These are phyloP conservation scores for Lasiodiplodia sp. DNA, from an alignment of 2,329 filamentous ascomycete genomes.

Conservation along the genomic window DNA sequence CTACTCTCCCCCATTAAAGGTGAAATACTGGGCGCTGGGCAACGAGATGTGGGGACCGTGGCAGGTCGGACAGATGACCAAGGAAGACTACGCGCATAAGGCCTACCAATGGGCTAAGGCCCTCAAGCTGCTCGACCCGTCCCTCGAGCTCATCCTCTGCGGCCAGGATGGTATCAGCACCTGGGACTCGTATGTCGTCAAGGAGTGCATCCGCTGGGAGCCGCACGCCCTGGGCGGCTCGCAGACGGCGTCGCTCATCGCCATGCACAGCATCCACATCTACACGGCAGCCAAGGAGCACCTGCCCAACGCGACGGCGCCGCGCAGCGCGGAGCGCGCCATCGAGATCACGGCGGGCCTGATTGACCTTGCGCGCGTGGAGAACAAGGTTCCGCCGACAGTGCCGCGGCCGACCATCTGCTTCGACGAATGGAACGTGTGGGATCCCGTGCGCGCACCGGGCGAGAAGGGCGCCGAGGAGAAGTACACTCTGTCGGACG, in stretches of 20 bases:
- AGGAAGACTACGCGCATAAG: slow-evolving; percentile 73
- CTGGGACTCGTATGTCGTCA: slow-evolving; percentile 78
- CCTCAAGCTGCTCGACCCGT: slow-evolving; percentile 74
- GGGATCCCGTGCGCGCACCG: slow-evolving; percentile 75
- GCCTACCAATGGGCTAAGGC: slow-evolving; percentile 77
- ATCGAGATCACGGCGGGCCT: slow-evolving; percentile 73
- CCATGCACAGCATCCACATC: slow-evolving; percentile 83
- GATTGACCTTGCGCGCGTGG: slow-evolving; percentile 76
- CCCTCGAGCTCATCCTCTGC: slow-evolving; percentile 74
- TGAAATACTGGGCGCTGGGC: slow-evolving; percentile 87
- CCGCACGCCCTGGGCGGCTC: slow-evolving; percentile 58
- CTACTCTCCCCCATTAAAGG: slow-evolving; percentile 34
- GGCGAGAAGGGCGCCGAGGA: slow-evolving; percentile 78
- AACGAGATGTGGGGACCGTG: slow-evolving; percentile 75
- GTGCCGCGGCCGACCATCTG: slow-evolving; percentile 74
- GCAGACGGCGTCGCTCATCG: slow-evolving; percentile 62
- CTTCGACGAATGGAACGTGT: slow-evolving; percentile 88
- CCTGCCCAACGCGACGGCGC: slow-evolving; percentile 58
- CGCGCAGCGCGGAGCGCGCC: slow-evolving; percentile 73
- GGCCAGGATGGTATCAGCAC: slow-evolving; percentile 72
- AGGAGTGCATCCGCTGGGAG: slow-evolving; percentile 67
- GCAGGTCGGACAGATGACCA: slow-evolving; percentile 73
- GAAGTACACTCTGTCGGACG: slow-evolving; percentile 75
- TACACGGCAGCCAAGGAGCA: slow-evolving; percentile 69
- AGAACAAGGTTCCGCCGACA: slow-evolving; percentile 66